phyloP scores from a whole-genome alignment of 148 eudicot species.

The Chenopodium suecicum region DNA sequence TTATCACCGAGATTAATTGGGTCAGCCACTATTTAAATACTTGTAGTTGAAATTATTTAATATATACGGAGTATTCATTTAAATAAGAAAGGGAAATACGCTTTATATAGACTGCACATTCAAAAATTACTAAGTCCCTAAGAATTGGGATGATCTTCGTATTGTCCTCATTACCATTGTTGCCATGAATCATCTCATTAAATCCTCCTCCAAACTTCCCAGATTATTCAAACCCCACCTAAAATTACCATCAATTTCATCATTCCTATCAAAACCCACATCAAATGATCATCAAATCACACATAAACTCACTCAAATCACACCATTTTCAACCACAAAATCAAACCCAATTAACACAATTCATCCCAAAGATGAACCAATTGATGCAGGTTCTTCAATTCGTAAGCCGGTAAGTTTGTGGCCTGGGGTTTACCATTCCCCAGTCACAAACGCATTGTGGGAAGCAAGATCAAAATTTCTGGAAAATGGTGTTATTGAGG shows the following conservation, averaged over 20 bases:
- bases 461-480: slow-evolving; percentile 72
- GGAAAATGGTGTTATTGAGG: slow-evolving; percentile 30
- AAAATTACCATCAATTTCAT: background rate
- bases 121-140: background rate
- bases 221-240: background rate
- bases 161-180: background rate
- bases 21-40: too few species aligned
- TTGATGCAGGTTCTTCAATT: slow-evolving; percentile 74
- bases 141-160: background rate
- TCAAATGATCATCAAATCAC: slow-evolving; percentile 9
- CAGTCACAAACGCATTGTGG: slow-evolving; percentile 90
- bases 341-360: background rate
- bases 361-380: slow-evolving; percentile 20
- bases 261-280: slow-evolving; percentile 11
- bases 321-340: slow-evolving; percentile 16
- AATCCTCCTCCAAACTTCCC: slow-evolving; percentile 1
- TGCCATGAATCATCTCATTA: slow-evolving; percentile 25
- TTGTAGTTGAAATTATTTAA: too few species aligned
- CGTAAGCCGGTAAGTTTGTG: slow-evolving; percentile 79
- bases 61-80: too few species aligned
- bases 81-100: too few species aligned
- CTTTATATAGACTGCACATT: too few species aligned
- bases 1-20: too few species aligned
- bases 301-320: slow-evolving; percentile 5
- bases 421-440: slow-evolving; percentile 93